Conservation (phyloP, 345 rosid genomes). For the Eutrema japonicum region DNA sequence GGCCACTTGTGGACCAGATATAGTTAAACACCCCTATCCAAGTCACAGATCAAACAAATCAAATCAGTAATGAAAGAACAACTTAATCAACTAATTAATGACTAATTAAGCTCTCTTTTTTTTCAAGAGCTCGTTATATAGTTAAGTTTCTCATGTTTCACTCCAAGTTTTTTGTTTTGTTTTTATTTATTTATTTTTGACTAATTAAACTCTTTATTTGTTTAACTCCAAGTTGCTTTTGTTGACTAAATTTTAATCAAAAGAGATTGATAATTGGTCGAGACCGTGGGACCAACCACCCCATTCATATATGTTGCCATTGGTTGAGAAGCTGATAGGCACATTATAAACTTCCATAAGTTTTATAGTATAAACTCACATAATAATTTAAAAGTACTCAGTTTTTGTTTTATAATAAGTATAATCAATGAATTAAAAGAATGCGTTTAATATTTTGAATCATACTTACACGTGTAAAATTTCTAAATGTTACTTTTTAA, state of each 20-base stretch:
- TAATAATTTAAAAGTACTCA: neutral
- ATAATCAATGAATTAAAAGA: neutral
- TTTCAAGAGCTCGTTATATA: neutral
- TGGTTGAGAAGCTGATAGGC: conserved; percentile 29
- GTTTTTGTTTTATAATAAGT: too few species aligned
- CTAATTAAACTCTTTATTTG: neutral
- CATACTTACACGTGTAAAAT: neutral
- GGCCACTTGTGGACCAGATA: conserved; percentile 33
- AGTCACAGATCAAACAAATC: conserved; percentile 35
- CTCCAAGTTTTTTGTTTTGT: conserved; percentile 16
- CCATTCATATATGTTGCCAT: conserved; percentile 7
- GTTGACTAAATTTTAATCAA: conserved; percentile 26
- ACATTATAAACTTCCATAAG: neutral
- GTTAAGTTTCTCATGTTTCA: conserved; percentile 20
- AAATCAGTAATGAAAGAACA: conserved; percentile 17
- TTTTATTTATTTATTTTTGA: too few species aligned
- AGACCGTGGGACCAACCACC: conserved; percentile 28
- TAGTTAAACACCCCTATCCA: conserved; percentile 18
- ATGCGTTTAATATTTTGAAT: neutral
- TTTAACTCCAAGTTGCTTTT: conserved; percentile 38
- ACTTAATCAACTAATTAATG: conserved; percentile 2
- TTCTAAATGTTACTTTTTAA: too few species aligned
- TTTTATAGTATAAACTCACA: neutral
- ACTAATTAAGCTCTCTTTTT: neutral
- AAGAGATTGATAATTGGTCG: conserved; percentile 4